These are phyloP conservation scores for Plectosphaerella sp. DNA, from an alignment of 2,329 filamentous ascomycete species.

Conservation along the genomic window DNA sequence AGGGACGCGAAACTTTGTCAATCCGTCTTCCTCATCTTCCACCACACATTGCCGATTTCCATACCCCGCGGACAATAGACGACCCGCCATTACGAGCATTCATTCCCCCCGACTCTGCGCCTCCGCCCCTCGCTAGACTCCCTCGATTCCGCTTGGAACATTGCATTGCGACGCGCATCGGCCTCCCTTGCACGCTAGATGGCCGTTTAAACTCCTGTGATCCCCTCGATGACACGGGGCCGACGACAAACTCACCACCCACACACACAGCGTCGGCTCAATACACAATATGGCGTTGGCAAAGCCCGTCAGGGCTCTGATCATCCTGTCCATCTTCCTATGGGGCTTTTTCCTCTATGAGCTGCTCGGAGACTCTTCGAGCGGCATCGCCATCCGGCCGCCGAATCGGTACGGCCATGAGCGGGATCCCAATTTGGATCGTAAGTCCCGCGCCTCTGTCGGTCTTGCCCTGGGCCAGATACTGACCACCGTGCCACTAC, in stretches of 20 bases:
- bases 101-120: neutral
- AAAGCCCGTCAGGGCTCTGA: constrained; percentile 77
- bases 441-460: constrained; percentile 45
- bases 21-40: too few species aligned
- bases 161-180: neutral
- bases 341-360: constrained; percentile 78
- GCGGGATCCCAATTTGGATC: constrained; percentile 80
- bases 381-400: constrained; percentile 26
- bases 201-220: constrained; percentile 3
- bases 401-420: constrained; percentile 20
- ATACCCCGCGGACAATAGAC: neutral
- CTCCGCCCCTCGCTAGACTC: neutral
- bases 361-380: constrained; percentile 55
- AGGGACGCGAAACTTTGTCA: too few species aligned
- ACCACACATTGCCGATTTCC: too few species aligned
- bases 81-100: neutral
- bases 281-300: constrained; percentile 70
- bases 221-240: constrained; percentile 3
- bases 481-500: constrained; percentile 7
- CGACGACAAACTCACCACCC: neutral
- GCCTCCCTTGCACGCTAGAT: neutral
- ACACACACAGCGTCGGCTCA: neutral
- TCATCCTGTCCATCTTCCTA: constrained; percentile 64
- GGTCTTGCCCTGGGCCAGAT: neutral
- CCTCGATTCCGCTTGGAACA: neutral